Base-by-base conservation (phyloP, 1,139 yeast genomes). In the Yamadazyma conglobata region DNA sequence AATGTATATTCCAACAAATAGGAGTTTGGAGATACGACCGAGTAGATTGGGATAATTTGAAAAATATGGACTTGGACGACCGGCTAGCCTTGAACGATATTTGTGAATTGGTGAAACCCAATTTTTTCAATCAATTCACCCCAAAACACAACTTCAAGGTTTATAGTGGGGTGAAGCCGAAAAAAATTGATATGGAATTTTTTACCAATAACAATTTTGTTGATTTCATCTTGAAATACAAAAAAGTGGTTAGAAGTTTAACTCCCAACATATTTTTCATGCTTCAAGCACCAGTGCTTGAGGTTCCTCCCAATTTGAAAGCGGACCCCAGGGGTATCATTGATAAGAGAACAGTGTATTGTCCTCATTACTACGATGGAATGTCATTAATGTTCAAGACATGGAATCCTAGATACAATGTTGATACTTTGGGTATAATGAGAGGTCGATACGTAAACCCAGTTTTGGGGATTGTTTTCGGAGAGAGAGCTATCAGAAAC, bases 351-450 rank as follows among this genome's bases (percentile, higher is more conserved):
- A 80, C 89, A 0, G 77, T 84, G 0, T 81, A 79, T 45, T 77
- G 94, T 19, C 93, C 95, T 2, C 97, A 89, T 56, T 89, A 80
- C 51, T 89, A 89, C 49, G 97, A 89, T 54, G 97, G 97, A 0
- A 72, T 89, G 75, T 84, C 96, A 2, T 60, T 91, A 17, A 80
- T 89, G 91, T 82, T 85, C 54, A 87, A 87, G 54, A 73, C 81
- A 9, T 85, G 95, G 95, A 83, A 81, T 47, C 61, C 72, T 22
- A 56, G 55, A 22, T 83, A 79, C 58, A 89, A 89, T 48, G 95
- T 88, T 10, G 95, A 89, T 48, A 89, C 96, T 0, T 60, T 86
- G 15, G 96, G 96, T 0, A 80, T 89, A n/a, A 76, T 89, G 73
- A 72, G 96, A 32, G 84, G 83, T 1, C 64, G 73, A 30, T 88